Conservation (phyloP, 371 early-diverging fungal genomes). For the Zychaea mexicana region DNA sequence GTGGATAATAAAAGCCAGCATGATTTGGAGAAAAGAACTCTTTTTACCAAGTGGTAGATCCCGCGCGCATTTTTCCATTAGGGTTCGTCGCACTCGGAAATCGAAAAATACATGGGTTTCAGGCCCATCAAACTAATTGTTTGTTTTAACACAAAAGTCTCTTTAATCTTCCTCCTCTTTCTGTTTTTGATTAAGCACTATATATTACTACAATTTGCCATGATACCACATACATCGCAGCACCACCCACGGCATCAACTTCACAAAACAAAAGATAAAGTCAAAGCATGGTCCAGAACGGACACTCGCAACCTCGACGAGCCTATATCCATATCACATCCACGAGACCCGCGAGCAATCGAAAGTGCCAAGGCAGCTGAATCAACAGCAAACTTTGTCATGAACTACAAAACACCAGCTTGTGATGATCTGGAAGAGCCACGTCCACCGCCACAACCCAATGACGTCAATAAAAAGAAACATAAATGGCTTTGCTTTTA, state of each 20-base stretch:
- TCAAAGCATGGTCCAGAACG: neutral
- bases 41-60: too few species aligned
- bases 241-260: neutral
- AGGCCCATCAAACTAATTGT: neutral
- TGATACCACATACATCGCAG: neutral
- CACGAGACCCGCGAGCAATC: slow-evolving; percentile 10
- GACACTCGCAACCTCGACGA: neutral
- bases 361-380: slow-evolving; percentile 16
- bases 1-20: too few species aligned
- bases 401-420: slow-evolving; percentile 4
- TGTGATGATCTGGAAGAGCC: neutral
- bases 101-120: slow-evolving; percentile 3
- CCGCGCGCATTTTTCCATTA: too few species aligned
- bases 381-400: slow-evolving; percentile 10
- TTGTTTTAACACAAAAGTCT: neutral
- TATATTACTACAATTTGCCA: neutral
- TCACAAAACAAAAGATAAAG: neutral
- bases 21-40: too few species aligned
- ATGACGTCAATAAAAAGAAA: neutral
- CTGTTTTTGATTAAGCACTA: too few species aligned
- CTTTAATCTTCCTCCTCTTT: neutral
- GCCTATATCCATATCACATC: neutral
- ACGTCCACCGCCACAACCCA: neutral
- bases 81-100: neutral
- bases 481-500: neutral